Percentiles rank a stretch among this genome's conserved stretches.
Evolutionary conservation across 495 filamentous ascomycete species (phyloP).

Genomic region (Xylaria palmicola): DNA sequence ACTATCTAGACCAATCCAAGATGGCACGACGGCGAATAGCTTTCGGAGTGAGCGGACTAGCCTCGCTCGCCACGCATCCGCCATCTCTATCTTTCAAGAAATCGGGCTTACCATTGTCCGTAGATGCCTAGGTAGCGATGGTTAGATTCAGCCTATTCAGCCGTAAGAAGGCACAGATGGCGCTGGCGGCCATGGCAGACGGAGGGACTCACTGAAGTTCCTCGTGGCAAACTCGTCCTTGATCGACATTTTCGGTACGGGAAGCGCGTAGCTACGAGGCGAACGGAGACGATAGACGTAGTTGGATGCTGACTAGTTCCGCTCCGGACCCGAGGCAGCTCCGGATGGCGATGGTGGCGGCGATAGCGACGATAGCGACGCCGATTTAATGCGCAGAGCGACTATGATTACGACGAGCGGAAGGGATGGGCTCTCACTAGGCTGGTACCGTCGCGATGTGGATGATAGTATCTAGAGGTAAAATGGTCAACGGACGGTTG

Average conservation of each 20-base stretch:
- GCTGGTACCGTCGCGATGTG: not conserved
- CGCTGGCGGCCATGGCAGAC: not conserved
- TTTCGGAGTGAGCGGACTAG: not conserved
- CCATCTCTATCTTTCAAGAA: not conserved
- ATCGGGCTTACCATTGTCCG: slow-evolving; percentile 86
- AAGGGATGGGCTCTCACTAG: not conserved
- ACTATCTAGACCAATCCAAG: not conserved
- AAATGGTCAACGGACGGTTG: not conserved
- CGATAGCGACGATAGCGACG: not conserved
- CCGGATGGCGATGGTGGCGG: not conserved
- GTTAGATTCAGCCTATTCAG: slow-evolving; percentile 19
- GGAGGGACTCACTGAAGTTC: slow-evolving; percentile 86
- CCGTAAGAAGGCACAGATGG: not conserved
- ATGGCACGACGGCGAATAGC: not conserved
- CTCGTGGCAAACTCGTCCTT: slow-evolving; percentile 83
- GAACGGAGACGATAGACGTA: not conserved
- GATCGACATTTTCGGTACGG: slow-evolving; percentile 47
- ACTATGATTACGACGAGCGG: not conserved
- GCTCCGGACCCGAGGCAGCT: not conserved
- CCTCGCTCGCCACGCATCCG: not conserved
- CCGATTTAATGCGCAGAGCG: not conserved
- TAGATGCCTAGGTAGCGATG: slow-evolving; percentile 76
- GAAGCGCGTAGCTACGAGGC: not conserved
- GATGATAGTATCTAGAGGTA: not conserved
- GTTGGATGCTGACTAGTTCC: not conserved